phyloP scores from a whole-genome alignment of 2,329 filamentous ascomycete genomes.

The Verticillium nonalfalfae region DNA sequence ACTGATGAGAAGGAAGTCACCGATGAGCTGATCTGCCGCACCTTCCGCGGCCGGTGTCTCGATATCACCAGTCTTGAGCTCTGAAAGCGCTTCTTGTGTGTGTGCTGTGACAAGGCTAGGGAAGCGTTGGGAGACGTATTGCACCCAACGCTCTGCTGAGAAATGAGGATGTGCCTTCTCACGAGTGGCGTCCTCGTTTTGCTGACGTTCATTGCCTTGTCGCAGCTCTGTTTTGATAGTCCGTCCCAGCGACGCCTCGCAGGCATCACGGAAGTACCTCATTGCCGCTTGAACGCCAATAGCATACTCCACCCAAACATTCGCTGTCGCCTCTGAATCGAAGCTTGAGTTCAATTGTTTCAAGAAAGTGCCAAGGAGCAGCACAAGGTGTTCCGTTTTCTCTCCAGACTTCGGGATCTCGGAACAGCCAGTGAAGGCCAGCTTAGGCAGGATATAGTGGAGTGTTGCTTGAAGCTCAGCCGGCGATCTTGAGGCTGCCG shows the following conservation, averaged over 20 bases:
- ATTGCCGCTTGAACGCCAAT: slow-evolving; percentile 24
- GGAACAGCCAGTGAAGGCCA: slow-evolving; percentile 45
- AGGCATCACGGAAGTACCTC: slow-evolving; percentile 16
- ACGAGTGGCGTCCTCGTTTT: neutral
- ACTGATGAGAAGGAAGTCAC: slow-evolving; percentile 31
- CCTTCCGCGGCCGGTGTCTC: neutral
- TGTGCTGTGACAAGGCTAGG: slow-evolving; percentile 4
- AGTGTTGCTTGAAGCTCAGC: slow-evolving; percentile 14
- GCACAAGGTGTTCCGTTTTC: slow-evolving; percentile 33
- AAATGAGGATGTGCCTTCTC: neutral
- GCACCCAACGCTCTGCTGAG: slow-evolving; percentile 3
- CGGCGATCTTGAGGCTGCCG: slow-evolving; percentile 1
- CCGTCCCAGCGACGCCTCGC: neutral
- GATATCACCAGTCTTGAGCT: neutral
- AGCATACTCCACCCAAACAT: slow-evolving; percentile 30
- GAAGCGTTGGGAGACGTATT: slow-evolving; percentile 5
- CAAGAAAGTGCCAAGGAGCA: slow-evolving; percentile 26
- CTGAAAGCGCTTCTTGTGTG: neutral
- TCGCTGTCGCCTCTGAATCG: slow-evolving; percentile 20
- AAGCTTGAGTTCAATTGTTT: slow-evolving; percentile 28
- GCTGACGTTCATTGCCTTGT: neutral
- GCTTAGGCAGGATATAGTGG: slow-evolving; percentile 30
- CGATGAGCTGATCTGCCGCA: slow-evolving; percentile 18
- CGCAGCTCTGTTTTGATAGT: neutral
- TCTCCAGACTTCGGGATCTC: slow-evolving; percentile 21